Percentiles rank a stretch among this genome's conserved stretches.
Evolutionary conservation across 345 rosid species (phyloP).

Genomic region (Rhodamnia rubescens): DNA sequence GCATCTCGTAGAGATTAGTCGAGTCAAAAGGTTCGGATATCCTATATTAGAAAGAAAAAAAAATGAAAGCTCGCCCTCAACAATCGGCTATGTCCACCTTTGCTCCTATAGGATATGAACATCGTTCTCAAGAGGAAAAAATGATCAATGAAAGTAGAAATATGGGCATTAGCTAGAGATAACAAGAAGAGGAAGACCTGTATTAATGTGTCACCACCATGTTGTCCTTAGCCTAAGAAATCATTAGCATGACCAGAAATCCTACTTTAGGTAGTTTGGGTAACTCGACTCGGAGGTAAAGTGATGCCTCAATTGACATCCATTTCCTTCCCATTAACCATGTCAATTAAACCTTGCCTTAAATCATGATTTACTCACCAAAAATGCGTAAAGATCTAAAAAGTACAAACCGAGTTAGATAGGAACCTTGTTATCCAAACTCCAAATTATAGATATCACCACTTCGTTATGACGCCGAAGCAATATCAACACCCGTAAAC

Average conservation of each 20-base stretch:
- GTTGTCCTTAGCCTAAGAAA: not conserved
- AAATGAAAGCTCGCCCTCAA: not conserved
- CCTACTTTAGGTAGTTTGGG: not conserved
- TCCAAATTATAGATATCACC: not conserved
- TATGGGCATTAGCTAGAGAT: no score
- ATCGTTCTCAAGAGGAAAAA: not conserved
- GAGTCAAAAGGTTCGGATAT: not conserved
- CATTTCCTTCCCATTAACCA: not conserved
- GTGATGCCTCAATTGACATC: not conserved
- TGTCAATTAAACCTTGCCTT: not conserved
- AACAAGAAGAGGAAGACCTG: not conserved
- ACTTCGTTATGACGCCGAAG: fast-evolving
- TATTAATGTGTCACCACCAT: not conserved
- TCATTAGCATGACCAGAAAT: not conserved
- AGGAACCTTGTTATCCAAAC: not conserved
- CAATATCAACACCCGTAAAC: fast-evolving
- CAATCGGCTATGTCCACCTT: not conserved
- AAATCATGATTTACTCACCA: not conserved
- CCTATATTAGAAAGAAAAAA: not conserved
- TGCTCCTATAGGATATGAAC: not conserved
- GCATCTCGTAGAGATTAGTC: not conserved
- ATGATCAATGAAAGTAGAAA: not conserved
- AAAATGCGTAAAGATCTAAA: not conserved
- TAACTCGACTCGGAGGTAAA: not conserved
- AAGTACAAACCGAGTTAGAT: not conserved